Base-by-base conservation (phyloP, 176 grass and related monocot species). In the Triticum urartu region DNA sequence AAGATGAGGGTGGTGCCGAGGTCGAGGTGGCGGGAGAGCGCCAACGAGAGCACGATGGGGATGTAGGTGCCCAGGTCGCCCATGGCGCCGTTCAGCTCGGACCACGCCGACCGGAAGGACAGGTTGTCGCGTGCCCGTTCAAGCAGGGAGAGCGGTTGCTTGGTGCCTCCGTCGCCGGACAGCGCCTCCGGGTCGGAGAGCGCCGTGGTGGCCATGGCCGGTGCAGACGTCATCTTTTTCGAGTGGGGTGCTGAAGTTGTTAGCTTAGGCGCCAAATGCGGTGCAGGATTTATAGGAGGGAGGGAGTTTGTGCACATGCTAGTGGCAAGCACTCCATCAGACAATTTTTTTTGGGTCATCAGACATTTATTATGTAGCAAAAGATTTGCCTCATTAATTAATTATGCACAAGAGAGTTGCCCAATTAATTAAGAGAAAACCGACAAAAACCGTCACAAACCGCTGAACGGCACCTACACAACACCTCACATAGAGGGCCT, bases 61-160 rank as follows among this genome's bases (percentile, higher is more conserved):
- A 95, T 95, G 81, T 95, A 98, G 39, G 95, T 98, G 68, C 95
- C 95, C 28, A 98, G 95, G 73, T 95, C 95, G 22, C 95, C 95
- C 77, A 95, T 91, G 56, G 95, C 89, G 68, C 91, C 93, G 66
- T 91, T 91, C 7, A 98, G 83, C 88, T 98, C 95, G 7, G 84
- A 64, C 93, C 93, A 98, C 64, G 80, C 84, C 10, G 91, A 87
- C 36, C 52, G 71, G 83, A 90, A 90, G 3, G 78, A 32, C 71
- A 90, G 79, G 79, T 90, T 90, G 26, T 32, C 64, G 3, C 72
- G 64, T 71, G 88, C 83, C 11, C 72, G 72, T 1, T 6, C 12
- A 13, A 77, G 47, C 48, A 77, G 69, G 7, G 69, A 40, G 12
- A 18, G 2, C 4, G 63, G 54, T 30, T 10, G 38, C 61, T 26